These are phyloP conservation scores for Lathyrus aphaca DNA, from an alignment of 306 rosid species.

Conservation along the genomic window DNA sequence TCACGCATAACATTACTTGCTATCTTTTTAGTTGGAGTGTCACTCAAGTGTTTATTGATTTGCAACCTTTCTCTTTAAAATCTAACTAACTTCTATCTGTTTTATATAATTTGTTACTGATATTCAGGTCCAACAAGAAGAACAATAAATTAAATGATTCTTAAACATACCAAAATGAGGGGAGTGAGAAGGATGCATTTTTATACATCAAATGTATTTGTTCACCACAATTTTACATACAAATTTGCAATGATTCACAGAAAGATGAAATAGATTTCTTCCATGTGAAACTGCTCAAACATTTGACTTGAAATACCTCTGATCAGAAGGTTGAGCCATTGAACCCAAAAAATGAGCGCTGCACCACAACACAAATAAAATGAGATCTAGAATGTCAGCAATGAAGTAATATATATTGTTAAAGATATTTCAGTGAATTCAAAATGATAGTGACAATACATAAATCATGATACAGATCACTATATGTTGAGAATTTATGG, in stretches of 20 bases:
- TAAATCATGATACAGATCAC: slow-evolving; percentile 2
- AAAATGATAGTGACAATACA: background rate
- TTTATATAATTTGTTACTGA: background rate
- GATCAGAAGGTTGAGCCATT: slow-evolving; percentile 87
- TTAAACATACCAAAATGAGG: slow-evolving; percentile 4
- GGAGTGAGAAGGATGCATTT: slow-evolving; percentile 7
- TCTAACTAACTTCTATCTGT: background rate
- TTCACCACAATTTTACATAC: slow-evolving; percentile 38
- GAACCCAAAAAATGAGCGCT: slow-evolving; percentile 85
- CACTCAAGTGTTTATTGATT: too few relatives aligned
- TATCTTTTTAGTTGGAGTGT: too few relatives aligned
- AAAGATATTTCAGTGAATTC: slow-evolving; percentile 14
- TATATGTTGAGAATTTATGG: background rate
- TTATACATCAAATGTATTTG: slow-evolving; percentile 22
- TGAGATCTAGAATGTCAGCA: slow-evolving; percentile 9
- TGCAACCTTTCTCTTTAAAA: background rate
- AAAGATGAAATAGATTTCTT: slow-evolving; percentile 19
- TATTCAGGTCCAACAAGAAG: slow-evolving; percentile 16
- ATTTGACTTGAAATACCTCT: slow-evolving; percentile 20
- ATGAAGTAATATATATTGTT: slow-evolving; percentile 9
- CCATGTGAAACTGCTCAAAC: slow-evolving; percentile 21
- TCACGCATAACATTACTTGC: too few relatives aligned
- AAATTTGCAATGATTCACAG: slow-evolving; percentile 21
- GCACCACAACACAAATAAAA: slow-evolving; percentile 44
- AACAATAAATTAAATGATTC: slow-evolving; percentile 16